phyloP scores from a whole-genome alignment of 2,329 filamentous ascomycete species.

The Ascochyta koolunga region DNA sequence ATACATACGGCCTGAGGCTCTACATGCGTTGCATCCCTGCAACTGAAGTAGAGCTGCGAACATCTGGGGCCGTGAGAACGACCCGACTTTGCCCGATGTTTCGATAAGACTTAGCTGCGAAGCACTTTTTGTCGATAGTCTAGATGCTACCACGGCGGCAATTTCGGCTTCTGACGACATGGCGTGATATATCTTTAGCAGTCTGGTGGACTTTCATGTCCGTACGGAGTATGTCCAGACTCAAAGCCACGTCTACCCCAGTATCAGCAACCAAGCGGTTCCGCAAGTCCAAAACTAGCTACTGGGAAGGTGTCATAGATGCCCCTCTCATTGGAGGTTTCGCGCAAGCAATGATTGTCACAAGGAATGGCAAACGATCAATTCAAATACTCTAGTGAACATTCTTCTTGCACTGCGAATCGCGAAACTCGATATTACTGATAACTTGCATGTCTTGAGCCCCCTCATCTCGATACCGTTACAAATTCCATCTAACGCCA shows the following conservation, averaged over 20 bases:
- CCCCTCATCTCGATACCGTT: no score
- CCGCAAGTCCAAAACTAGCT: slow-evolving; percentile 2
- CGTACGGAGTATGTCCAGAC: neutral
- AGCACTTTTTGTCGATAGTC: neutral
- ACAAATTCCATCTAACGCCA: no score
- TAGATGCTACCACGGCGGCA: neutral
- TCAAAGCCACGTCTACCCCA: neutral
- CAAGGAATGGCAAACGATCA: neutral
- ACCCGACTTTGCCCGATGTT: slow-evolving; percentile 18
- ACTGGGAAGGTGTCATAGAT: neutral
- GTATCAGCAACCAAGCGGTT: slow-evolving; percentile 1
- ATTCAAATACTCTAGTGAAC: neutral
- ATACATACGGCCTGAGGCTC: slow-evolving; percentile 15
- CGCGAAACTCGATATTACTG: neutral
- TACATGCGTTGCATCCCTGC: slow-evolving; percentile 8
- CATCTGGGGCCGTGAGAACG: neutral
- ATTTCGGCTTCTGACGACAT: slow-evolving; percentile 18
- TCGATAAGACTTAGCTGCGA: neutral
- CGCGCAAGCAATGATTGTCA: neutral
- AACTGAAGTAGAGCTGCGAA: neutral
- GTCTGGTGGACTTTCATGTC: slow-evolving; percentile 4
- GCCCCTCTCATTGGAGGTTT: neutral
- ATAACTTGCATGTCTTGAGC: neutral
- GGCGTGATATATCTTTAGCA: slow-evolving; percentile 20
- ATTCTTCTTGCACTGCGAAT: neutral